phyloP scores from a whole-genome alignment of 192 early-diverging fungal genomes.

The Backusella sp. region DNA sequence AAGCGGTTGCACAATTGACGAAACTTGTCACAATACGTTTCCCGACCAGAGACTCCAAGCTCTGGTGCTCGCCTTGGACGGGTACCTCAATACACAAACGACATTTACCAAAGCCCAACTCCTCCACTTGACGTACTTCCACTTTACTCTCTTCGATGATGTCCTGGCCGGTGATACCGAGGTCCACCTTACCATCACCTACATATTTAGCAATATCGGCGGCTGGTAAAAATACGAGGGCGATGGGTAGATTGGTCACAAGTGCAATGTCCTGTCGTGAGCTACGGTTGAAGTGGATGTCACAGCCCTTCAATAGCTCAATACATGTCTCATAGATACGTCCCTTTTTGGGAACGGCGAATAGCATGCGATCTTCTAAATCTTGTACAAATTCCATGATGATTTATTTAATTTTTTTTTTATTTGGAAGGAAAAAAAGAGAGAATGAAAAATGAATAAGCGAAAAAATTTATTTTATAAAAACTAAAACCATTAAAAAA shows the following conservation, averaged over 20 bases:
- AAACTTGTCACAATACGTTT: constrained; percentile 95
- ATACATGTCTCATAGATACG: constrained; percentile 89
- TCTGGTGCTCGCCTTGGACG: constrained; percentile 44
- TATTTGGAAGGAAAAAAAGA: background rate
- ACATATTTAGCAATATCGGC: constrained; percentile 96
- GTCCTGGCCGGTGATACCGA: constrained; percentile 97
- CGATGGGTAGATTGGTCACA: constrained; percentile 88
- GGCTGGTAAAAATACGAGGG: constrained; percentile 92
- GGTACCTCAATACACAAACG: constrained; percentile 92
- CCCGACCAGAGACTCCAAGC: constrained; percentile 74
- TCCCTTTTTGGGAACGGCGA: constrained; percentile 98
- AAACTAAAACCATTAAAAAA: background rate
- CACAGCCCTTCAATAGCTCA: constrained; percentile 78
- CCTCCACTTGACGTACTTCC: constrained; percentile 66
- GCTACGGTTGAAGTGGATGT: constrained; percentile 92
- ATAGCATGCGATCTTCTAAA: constrained; percentile 73
- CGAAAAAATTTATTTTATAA: background rate
- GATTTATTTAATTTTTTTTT: background rate
- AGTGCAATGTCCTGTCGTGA: constrained; percentile 97
- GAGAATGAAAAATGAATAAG: background rate
- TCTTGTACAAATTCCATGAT: constrained; percentile 56
- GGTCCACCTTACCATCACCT: constrained; percentile 90
- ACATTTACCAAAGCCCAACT: constrained; percentile 92
- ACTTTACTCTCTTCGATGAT: constrained; percentile 84
- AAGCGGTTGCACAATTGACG: constrained; percentile 58